Percentiles rank a stretch among this genome's conserved stretches.
phyloP scores from a whole-genome alignment of 192 early-diverging fungal species.

The Backusella morwellensis region DNA sequence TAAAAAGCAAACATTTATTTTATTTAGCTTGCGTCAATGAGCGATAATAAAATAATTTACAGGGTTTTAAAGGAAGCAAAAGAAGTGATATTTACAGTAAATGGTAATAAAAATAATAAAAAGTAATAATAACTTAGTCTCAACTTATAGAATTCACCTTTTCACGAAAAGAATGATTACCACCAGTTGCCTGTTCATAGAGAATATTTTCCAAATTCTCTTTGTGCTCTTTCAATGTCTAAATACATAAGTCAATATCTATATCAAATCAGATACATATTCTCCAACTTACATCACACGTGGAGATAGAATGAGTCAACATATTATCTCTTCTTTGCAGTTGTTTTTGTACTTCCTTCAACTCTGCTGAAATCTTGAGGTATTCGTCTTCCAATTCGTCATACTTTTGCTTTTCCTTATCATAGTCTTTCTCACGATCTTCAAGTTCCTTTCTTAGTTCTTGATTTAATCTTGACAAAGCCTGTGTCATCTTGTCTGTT shows the following conservation, averaged over 20 bases:
- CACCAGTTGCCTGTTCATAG: constrained; percentile 28
- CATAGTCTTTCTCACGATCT: neutral
- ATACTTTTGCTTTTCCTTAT: constrained; percentile 2
- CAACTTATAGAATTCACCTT: neutral
- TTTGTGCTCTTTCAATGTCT: constrained; percentile 32
- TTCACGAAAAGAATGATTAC: constrained; percentile 3
- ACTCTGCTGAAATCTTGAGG: constrained; percentile 7
- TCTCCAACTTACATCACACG: constrained; percentile 16
- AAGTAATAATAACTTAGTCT: neutral
- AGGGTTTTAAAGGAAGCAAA: neutral
- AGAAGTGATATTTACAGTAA: neutral
- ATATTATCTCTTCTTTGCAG: constrained; percentile 29
- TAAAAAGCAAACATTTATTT: neutral
- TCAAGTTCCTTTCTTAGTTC: constrained; percentile 34
- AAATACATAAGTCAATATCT: neutral
- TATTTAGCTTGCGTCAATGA: neutral
- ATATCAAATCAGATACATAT: neutral
- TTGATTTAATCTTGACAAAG: constrained; percentile 17
- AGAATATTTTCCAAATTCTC: constrained; percentile 35
- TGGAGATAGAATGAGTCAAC: constrained; percentile 30
- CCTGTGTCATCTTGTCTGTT: neutral
- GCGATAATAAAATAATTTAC: neutral
- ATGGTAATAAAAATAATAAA: too few species aligned
- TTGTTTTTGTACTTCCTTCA: constrained; percentile 11
- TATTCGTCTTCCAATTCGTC: constrained; percentile 23